A percentile compares a stretch with the other conserved stretches of the same genome.
Evolutionary conservation across 768 basidiomycete genomes (phyloP).

Genomic region (Chalciporus piperatus): DNA sequence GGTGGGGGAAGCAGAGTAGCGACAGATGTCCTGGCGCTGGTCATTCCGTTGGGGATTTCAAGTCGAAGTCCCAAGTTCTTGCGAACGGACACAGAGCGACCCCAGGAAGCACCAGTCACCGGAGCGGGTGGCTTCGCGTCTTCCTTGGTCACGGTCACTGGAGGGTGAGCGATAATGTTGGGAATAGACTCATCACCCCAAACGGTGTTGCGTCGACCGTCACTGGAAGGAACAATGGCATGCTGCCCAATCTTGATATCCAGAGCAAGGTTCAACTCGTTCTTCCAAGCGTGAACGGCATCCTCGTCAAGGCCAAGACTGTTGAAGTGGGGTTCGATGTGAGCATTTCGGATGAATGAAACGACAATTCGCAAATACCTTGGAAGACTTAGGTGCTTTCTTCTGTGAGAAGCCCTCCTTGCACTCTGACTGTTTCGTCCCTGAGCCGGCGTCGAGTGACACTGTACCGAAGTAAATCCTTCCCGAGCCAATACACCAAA

Average conservation of each 20-base stretch:
- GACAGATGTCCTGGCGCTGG: conserved; percentile 53
- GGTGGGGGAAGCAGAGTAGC: conserved; percentile 41
- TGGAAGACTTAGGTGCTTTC: conserved; percentile 64
- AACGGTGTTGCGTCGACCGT: conserved; percentile 48
- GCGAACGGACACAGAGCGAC: conserved; percentile 42
- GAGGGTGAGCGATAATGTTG: conserved; percentile 35
- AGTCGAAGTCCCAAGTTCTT: conserved; percentile 44
- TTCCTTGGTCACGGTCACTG: conserved; percentile 35
- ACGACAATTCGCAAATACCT: conserved; percentile 34
- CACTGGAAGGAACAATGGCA: conserved; percentile 39
- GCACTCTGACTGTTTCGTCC: conserved; percentile 29
- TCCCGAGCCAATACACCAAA: conserved; percentile 29
- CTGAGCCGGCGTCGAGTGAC: conserved; percentile 63
- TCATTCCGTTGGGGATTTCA: conserved; percentile 48
- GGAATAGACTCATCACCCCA: conserved; percentile 42
- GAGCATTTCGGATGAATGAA: not conserved
- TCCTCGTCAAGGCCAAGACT: conserved; percentile 66
- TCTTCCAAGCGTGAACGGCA: conserved; percentile 40
- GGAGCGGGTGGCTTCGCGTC: conserved; percentile 25
- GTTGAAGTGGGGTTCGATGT: not conserved
- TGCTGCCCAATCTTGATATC: conserved; percentile 42
- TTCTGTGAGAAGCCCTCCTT: conserved; percentile 55
- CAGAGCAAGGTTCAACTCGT: conserved; percentile 51
- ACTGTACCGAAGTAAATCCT: too few relatives aligned
- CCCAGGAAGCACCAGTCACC: conserved; percentile 18